A percentile compares a stretch with the other conserved stretches of the same genome.
Conservation (phyloP, 2,329 filamentous ascomycete species). For the Zasmidium cellare region DNA sequence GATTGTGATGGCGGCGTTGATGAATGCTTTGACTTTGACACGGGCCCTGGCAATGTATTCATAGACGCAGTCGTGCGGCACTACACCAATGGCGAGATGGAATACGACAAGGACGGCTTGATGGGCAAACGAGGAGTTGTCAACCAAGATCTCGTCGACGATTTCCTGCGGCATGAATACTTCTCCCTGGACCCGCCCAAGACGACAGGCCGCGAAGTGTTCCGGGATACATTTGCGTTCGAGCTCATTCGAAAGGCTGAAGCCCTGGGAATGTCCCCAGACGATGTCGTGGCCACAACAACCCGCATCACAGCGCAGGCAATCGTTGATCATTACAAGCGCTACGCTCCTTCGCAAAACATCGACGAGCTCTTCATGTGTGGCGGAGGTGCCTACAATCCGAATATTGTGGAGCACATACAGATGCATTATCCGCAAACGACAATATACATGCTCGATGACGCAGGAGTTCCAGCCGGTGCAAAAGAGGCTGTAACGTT, state of each 20-base stretch:
- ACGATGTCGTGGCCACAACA: constrained; percentile 59
- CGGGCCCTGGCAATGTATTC: constrained; percentile 36
- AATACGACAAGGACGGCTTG: constrained; percentile 35
- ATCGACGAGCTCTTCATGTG: constrained; percentile 63
- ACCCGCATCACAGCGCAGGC: constrained; percentile 61
- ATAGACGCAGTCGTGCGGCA: constrained; percentile 34
- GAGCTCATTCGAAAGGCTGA: constrained; percentile 50
- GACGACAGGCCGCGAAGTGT: constrained; percentile 61
- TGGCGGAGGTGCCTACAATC: constrained; percentile 59
- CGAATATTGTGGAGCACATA: constrained; percentile 57
- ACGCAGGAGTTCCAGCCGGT: constrained; percentile 56
- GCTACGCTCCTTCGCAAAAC: constrained; percentile 49
- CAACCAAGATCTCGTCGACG: constrained; percentile 33
- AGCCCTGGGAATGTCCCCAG: constrained; percentile 32
- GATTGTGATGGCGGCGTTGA: constrained; percentile 38
- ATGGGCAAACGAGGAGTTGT: constrained; percentile 32
- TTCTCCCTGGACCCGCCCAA: constrained; percentile 55
- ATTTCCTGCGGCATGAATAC: constrained; percentile 46
- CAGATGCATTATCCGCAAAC: constrained; percentile 51
- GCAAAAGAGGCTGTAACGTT: constrained; percentile 63
- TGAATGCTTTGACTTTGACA: constrained; percentile 32
- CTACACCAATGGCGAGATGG: constrained; percentile 32
- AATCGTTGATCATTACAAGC: constrained; percentile 53
- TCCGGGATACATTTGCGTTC: constrained; percentile 57
- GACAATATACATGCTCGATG: constrained; percentile 57